phyloP scores from a whole-genome alignment of 2,329 filamentous ascomycete genomes.

The Coleophoma cylindrospora region DNA sequence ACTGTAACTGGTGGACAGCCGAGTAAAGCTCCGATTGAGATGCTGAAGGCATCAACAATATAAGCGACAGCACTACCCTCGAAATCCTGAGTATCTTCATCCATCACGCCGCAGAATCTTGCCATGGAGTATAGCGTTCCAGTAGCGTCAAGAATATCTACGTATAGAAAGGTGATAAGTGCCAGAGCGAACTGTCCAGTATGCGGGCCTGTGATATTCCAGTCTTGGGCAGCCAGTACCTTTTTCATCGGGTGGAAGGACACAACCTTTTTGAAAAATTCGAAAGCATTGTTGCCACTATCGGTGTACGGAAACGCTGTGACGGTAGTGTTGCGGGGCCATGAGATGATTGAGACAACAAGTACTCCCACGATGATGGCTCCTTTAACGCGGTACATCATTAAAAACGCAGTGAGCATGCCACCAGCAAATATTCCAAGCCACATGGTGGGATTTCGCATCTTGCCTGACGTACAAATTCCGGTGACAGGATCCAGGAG shows the following conservation, averaged over 20 bases:
- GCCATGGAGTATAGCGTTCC: conserved; percentile 90
- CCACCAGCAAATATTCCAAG: conserved; percentile 84
- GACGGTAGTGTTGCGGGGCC: conserved; percentile 71
- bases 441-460: conserved; percentile 83
- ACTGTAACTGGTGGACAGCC: conserved; percentile 79
- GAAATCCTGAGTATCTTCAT: conserved; percentile 80
- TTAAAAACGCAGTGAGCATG: conserved; percentile 71
- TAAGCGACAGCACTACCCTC: conserved; percentile 82
- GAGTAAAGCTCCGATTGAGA: conserved; percentile 75
- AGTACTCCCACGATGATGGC: conserved; percentile 81
- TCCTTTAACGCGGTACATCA: conserved; percentile 83
- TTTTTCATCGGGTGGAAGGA: conserved; percentile 73
- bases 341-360: conserved; percentile 82
- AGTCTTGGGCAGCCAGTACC: conserved; percentile 67
- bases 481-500: conserved; percentile 33
- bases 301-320: conserved; percentile 76
- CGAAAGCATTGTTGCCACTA: conserved; percentile 64
- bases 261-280: conserved; percentile 87
- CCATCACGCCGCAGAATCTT: conserved; percentile 73
- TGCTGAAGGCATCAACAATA: conserved; percentile 73
- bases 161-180: conserved; percentile 84
- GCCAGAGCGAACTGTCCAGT: conserved; percentile 76
- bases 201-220: conserved; percentile 58
- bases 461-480: conserved; percentile 63
- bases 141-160: conserved; percentile 83